These are phyloP conservation scores for Erigeron canadensis DNA, from an alignment of 129 eudicot genomes.

Conservation along the genomic window DNA sequence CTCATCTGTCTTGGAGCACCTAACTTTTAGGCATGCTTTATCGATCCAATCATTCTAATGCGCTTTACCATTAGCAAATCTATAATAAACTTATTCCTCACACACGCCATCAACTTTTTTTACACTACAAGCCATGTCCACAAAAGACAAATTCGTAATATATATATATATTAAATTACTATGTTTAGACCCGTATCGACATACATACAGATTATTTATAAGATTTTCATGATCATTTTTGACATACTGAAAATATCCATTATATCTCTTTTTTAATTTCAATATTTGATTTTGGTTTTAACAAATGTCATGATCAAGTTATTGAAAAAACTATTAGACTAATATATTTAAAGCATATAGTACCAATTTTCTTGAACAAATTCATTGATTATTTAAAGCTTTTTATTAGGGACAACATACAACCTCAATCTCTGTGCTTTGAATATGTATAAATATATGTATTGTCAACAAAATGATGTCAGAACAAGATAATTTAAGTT, in stretches of 20 bases:
- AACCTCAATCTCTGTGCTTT: conserved; percentile 15
- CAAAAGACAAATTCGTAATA: conserved; percentile 10
- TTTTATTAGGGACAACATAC: conserved; percentile 4
- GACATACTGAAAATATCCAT: no score
- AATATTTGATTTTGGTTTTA: no score
- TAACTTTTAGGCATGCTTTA: conserved; percentile 34
- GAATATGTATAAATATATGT: background rate
- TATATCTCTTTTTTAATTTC: no score
- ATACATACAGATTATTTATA: no score
- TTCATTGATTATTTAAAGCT: no score
- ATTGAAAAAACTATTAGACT: no score
- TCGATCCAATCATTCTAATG: conserved; percentile 33
- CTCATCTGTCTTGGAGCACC: conserved; percentile 36
- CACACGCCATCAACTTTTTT: conserved; percentile 14
- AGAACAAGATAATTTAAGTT: conserved; percentile 25
- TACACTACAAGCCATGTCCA: conserved; percentile 17
- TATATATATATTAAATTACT: no score
- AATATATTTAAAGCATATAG: no score
- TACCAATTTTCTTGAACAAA: no score
- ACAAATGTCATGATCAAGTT: no score
- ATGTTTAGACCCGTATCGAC: no score
- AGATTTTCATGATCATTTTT: no score
- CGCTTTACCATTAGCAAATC: conserved; percentile 20
- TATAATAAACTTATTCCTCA: conserved; percentile 14
- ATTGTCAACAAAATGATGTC: conserved; percentile 32